Base-by-base conservation (phyloP, 768 basidiomycete genomes). In the Tremella fuciformis region DNA sequence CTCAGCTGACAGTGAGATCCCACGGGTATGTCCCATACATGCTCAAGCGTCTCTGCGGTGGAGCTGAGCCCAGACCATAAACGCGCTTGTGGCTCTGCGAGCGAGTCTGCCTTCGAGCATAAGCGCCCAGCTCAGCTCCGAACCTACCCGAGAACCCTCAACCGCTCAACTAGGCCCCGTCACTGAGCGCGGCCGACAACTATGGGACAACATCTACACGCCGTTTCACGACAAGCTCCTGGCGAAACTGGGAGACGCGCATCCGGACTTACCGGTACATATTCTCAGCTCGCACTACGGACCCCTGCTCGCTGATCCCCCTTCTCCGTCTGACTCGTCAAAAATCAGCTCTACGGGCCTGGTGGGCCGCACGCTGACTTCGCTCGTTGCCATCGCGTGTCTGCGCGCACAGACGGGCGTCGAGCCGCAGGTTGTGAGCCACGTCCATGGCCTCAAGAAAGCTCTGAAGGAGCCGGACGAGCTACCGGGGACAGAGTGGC, bases 211-310 rank as follows among this genome's bases (percentile, higher is more conserved):
- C 54, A 91, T 94, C 78, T 94, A 94, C 77, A 80, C 84, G 76
- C 91, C 91, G 75, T 88, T 91, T 80, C 86, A 85, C 73, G 85
- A 84, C 80, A 94, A 93, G 80, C 84, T 94, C 73, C 84, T 89
- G 78, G 80, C 85, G 80, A 94, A 91, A 80, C 82, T 94, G 63
- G 86, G 82, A 74, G 82, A 84, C 56, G 89, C 90, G 80, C 91
- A 94, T 78, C 91, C 91, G 60, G 91, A 94, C 81, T 89, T 94
- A 80, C 90, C 91, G 19, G 73, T 79, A 38, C 77, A 78, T 62
- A 80, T 80, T 59, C 75, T 80, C 52, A 60, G 69, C 21, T 76
- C 78, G 21, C 78, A 80, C 57, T 80, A 80, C 63, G 73, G 74
- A 2, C 63, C 71, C 1, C 65, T 78, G 9, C 70, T 80, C n/a